phyloP scores from a whole-genome alignment of 2,329 filamentous ascomycete species.

The Xylariales sp. region DNA sequence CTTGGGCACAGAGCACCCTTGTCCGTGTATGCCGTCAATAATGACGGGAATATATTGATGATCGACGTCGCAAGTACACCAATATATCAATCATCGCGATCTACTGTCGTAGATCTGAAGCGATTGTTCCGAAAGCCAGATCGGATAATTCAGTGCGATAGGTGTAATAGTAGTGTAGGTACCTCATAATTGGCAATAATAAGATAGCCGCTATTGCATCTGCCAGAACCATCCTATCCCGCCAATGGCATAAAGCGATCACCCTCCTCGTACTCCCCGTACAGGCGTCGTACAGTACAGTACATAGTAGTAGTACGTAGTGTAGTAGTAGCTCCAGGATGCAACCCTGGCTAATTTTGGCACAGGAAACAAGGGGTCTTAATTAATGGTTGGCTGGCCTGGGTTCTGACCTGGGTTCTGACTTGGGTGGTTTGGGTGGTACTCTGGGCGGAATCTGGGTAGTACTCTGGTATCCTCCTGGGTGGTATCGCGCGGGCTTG shows the following conservation, averaged over 20 bases:
- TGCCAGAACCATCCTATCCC: conserved; percentile 15
- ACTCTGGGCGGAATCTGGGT: too few species aligned
- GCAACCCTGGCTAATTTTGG: conserved; percentile 38
- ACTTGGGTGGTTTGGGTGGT: too few species aligned
- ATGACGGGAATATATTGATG: conserved; percentile 17
- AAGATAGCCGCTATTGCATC: conserved; percentile 30
- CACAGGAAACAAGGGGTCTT: conserved; percentile 30
- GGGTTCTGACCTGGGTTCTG: not conserved
- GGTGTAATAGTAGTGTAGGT: not conserved
- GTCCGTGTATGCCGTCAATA: conserved; percentile 12
- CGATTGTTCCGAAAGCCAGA: conserved; percentile 27
- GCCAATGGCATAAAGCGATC: conserved; percentile 27
- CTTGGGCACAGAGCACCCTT: not conserved
- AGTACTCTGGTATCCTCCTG: too few species aligned
- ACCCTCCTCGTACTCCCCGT: conserved; percentile 21
- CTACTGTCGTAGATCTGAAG: conserved; percentile 16
- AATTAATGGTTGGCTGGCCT: conserved; percentile 8
- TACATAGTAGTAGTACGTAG: too few species aligned
- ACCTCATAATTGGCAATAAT: conserved; percentile 33
- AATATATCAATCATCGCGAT: conserved; percentile 25
- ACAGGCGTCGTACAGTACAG: conserved; percentile 13
- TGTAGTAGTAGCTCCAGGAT: not conserved
- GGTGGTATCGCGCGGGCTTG: conserved; percentile 3
- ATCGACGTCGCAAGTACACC: conserved; percentile 24
- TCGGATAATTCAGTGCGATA: conserved; percentile 22